Conservation (phyloP, 495 filamentous ascomycete genomes). For the Clohesyomyces aquaticus region DNA sequence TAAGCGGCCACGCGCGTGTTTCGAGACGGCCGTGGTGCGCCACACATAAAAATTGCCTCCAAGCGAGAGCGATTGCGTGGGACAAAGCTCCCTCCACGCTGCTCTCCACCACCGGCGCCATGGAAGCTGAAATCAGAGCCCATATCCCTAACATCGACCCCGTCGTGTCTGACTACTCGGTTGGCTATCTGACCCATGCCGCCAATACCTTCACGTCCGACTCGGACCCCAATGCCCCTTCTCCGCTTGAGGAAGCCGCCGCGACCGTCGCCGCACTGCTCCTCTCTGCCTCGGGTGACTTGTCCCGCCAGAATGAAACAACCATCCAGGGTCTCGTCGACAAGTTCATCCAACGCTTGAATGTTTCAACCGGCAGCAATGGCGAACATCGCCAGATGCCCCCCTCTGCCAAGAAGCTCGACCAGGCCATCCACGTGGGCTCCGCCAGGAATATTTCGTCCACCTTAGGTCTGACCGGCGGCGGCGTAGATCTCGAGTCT, state of each 20-base stretch:
- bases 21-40: conserved; percentile 1
- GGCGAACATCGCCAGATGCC: conserved; percentile 69
- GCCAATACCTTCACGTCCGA: conserved; percentile 81
- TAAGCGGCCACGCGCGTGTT: background rate
- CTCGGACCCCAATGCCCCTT: conserved; percentile 65
- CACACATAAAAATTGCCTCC: conserved; percentile 19
- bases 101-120: conserved; percentile 45
- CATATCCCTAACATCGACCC: conserved; percentile 88
- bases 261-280: conserved; percentile 81
- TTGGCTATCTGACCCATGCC: conserved; percentile 92
- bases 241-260: conserved; percentile 83
- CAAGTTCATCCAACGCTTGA: conserved; percentile 84
- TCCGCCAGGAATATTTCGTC: conserved; percentile 94
- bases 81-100: conserved; percentile 18
- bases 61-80: conserved; percentile 17
- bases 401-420: conserved; percentile 79
- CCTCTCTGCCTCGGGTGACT: conserved; percentile 85
- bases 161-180: conserved; percentile 88
- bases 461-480: conserved; percentile 83
- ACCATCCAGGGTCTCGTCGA: conserved; percentile 83
- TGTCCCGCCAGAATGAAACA: conserved; percentile 67
- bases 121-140: conserved; percentile 90
- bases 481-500: conserved; percentile 88
- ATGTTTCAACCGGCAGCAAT: conserved; percentile 70
- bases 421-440: conserved; percentile 94